Evolutionary conservation across 2,329 filamentous ascomycete genomes (phyloP).

Genomic region (Rugonectria rugulosa): DNA sequence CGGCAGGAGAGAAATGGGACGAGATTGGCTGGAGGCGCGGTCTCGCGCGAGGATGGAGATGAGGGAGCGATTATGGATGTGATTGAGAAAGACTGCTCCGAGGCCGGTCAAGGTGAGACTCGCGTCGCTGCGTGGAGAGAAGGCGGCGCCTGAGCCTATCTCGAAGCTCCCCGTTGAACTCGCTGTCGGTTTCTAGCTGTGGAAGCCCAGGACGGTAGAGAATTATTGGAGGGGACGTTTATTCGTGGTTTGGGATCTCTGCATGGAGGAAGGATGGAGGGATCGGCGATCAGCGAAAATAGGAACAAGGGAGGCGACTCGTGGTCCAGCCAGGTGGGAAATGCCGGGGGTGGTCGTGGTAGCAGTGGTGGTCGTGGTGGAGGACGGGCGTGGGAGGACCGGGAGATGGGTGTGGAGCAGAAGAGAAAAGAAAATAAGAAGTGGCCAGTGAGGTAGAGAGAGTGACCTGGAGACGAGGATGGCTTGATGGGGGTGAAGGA

Average conservation of each 20-base stretch:
- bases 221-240: neutral
- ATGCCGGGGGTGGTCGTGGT: constrained; percentile 12
- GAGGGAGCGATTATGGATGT: neutral
- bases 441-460: neutral
- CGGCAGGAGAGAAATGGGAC: constrained; percentile 6
- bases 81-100: neutral
- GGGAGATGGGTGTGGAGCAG: neutral
- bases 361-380: constrained; percentile 1
- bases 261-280: constrained; percentile 6
- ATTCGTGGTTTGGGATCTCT: constrained; percentile 6
- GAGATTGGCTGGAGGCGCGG: neutral
- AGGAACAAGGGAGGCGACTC: constrained; percentile 18
- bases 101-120: neutral
- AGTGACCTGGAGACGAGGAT: neutral
- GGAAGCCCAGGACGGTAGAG: too few species aligned
- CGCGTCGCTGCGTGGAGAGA: neutral
- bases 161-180: neutral
- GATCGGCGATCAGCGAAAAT: constrained; percentile 21
- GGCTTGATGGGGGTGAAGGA: neutral
- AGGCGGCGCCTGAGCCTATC: constrained; percentile 2
- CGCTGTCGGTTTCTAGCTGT: neutral
- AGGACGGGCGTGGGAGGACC: neutral
- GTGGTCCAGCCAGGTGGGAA: constrained; percentile 9
- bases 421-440: neutral
- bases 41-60: neutral